Percentiles rank a stretch among this genome's conserved stretches.
These are phyloP conservation scores for Geosmithia putterillii DNA, from an alignment of 2,329 filamentous ascomycete species.

Conservation along the genomic window DNA sequence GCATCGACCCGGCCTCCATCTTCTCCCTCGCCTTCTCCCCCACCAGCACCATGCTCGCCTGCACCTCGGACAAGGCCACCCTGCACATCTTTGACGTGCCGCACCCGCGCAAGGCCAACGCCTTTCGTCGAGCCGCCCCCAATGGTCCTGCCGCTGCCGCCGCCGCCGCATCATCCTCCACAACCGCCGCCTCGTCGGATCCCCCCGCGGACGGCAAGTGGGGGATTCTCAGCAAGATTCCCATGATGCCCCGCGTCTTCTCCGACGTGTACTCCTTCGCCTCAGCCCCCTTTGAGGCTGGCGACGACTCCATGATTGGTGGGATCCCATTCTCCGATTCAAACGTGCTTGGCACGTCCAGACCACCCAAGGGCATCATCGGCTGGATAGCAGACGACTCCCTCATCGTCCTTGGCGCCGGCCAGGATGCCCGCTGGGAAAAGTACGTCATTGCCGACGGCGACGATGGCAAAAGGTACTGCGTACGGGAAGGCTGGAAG, in stretches of 20 bases:
- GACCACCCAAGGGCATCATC: slow-evolving; percentile 69
- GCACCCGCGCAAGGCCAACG: slow-evolving; percentile 30
- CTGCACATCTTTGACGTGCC: slow-evolving; percentile 88
- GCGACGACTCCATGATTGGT: slow-evolving; percentile 51
- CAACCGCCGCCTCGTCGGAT: slow-evolving; percentile 18
- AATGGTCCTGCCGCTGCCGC: no score
- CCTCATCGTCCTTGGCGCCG: slow-evolving; percentile 66
- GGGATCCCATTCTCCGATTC: slow-evolving; percentile 28
- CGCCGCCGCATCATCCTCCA: slow-evolving; percentile 11
- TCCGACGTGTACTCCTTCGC: slow-evolving; percentile 83
- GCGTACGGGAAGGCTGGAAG: slow-evolving; percentile 71
- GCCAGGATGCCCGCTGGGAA: slow-evolving; percentile 75
- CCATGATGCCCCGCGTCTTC: slow-evolving; percentile 75
- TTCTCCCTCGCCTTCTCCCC: slow-evolving; percentile 85
- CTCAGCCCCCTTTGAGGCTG: slow-evolving; percentile 69
- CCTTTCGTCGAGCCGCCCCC: slow-evolving; percentile 11
- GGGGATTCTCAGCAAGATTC: slow-evolving; percentile 74
- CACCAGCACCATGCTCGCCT: slow-evolving; percentile 66
- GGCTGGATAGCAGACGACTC: slow-evolving; percentile 71
- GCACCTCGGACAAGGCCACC: slow-evolving; percentile 93
- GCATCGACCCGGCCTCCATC: slow-evolving; percentile 77
- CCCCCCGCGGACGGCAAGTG: slow-evolving; percentile 54
- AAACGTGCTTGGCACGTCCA: slow-evolving; percentile 34
- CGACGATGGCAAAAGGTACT: slow-evolving; percentile 53
- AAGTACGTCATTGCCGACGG: slow-evolving; percentile 64